phyloP scores from a whole-genome alignment of 768 basidiomycete species.

The Suillus hirtellus region DNA sequence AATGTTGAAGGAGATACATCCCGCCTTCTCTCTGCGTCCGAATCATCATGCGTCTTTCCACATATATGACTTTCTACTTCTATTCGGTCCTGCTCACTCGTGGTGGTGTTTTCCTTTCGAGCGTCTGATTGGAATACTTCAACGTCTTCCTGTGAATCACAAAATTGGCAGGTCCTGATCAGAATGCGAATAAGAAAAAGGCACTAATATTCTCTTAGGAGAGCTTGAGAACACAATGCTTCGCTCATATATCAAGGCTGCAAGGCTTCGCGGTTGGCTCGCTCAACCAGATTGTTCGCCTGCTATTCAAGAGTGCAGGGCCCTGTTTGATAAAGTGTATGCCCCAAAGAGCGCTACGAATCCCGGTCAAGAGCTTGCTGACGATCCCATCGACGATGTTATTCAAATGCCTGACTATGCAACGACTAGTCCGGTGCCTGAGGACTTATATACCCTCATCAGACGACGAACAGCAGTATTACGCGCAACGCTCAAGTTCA shows the following conservation, averaged over 20 bases:
- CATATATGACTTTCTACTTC: constrained; percentile 31
- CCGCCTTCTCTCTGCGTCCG: constrained; percentile 15
- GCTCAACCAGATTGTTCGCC: constrained; percentile 12
- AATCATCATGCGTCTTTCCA: constrained; percentile 35
- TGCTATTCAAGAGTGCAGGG: constrained; percentile 11
- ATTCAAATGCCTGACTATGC: background rate
- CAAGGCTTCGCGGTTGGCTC: constrained; percentile 19
- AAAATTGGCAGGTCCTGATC: constrained; percentile 23
- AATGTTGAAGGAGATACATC: constrained; percentile 22
- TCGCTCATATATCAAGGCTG: constrained; percentile 15
- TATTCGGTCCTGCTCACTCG: constrained; percentile 38
- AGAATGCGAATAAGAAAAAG: no score
- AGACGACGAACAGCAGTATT: background rate
- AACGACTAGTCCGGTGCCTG: background rate
- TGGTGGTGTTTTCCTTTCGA: constrained; percentile 46
- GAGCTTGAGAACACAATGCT: constrained; percentile 15
- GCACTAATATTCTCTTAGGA: constrained; percentile 6
- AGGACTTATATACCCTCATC: background rate
- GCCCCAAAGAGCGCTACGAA: background rate
- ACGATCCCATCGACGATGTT: background rate
- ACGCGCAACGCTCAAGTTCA: background rate
- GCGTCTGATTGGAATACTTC: constrained; percentile 37
- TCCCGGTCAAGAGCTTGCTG: background rate
- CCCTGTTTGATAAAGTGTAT: constrained; percentile 10
- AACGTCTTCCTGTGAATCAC: constrained; percentile 35